Percentiles rank a stretch among this genome's conserved stretches.
These are phyloP conservation scores for Malus fusca DNA, from an alignment of 306 rosid species.

Conservation along the genomic window DNA sequence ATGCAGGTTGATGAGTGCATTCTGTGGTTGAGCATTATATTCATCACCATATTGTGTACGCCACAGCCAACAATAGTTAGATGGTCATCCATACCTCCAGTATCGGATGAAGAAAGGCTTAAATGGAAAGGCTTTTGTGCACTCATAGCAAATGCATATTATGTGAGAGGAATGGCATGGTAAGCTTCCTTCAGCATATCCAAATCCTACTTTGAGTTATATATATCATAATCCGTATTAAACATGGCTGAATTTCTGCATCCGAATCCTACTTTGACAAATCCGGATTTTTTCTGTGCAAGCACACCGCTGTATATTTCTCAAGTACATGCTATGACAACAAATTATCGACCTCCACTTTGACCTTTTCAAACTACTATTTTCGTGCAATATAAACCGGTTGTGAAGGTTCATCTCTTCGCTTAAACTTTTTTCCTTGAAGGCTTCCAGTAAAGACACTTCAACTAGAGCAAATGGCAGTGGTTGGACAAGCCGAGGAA, in stretches of 20 bases:
- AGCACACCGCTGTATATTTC: background rate
- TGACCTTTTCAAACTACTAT: background rate
- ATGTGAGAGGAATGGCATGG: constrained; percentile 96
- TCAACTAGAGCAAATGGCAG: constrained; percentile 93
- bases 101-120: constrained; percentile 78
- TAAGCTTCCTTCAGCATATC: constrained; percentile 25
- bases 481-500: constrained; percentile 76
- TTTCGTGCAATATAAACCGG: background rate
- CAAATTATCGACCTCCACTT: background rate
- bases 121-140: constrained; percentile 99
- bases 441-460: constrained; percentile 98
- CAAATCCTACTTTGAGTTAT: background rate
- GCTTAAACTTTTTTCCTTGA: constrained; percentile 16
- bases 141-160: constrained; percentile 92
- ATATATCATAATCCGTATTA: background rate
- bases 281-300: background rate
- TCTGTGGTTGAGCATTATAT: constrained; percentile 86
- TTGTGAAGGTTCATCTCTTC: background rate
- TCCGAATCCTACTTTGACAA: background rate
- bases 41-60: constrained; percentile 90
- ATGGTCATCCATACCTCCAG: constrained; percentile 91
- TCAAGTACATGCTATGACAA: background rate
- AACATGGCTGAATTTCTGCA: background rate
- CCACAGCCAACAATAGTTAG: constrained; percentile 93
- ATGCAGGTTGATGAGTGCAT: constrained; percentile 89